phyloP scores from a whole-genome alignment of 2,329 filamentous ascomycete species.

The Ophiostoma sp. region DNA sequence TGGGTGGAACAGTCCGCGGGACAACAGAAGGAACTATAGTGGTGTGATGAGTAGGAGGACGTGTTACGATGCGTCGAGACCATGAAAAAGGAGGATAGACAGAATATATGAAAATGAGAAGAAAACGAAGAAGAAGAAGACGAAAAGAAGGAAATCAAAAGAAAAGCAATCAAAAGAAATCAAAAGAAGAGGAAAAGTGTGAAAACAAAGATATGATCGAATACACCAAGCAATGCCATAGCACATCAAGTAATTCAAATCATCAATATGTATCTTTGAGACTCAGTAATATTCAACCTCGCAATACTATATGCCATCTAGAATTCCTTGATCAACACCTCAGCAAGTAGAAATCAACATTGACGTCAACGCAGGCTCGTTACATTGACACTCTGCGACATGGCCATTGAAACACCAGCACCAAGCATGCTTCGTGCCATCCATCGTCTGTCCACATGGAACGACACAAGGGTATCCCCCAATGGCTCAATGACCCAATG shows the following conservation, averaged over 20 bases:
- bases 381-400: not conserved
- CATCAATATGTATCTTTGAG: too few species aligned
- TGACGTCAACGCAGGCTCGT: not conserved
- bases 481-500: too few species aligned
- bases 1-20: not conserved
- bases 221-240: not conserved
- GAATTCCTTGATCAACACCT: not conserved
- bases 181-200: not conserved
- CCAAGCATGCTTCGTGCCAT: not conserved
- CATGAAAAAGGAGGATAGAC: not conserved
- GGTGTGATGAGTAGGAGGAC: not conserved
- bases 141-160: not conserved
- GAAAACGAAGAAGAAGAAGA: not conserved
- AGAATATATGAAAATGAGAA: not conserved
- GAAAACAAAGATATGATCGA: not conserved
- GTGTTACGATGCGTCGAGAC: not conserved
- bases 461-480: too few species aligned
- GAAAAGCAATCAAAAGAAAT: not conserved
- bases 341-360: not conserved
- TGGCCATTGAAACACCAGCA: not conserved
- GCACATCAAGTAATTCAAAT: too few species aligned
- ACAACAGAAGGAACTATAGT: not conserved
- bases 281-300: not conserved
- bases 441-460: too few species aligned
- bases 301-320: not conserved